Evolutionary conservation across 352 stramenopile species (phyloP).

Genomic region (Lagenidium sp.): DNA sequence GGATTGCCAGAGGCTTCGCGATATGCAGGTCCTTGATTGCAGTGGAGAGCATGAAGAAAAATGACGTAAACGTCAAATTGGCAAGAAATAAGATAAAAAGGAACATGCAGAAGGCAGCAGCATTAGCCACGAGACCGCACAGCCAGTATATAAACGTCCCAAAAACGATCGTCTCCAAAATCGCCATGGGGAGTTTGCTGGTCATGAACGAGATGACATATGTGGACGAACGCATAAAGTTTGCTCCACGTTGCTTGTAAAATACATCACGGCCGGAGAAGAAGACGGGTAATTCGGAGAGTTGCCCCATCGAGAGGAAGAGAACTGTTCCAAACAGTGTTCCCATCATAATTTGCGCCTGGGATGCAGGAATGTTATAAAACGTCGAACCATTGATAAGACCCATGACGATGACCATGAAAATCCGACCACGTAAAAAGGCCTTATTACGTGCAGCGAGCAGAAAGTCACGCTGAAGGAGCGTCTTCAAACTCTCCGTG

Average conservation of each 20-base stretch:
- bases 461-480: constrained; percentile 60
- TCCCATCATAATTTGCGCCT: constrained; percentile 46
- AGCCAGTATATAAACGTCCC: constrained; percentile 67
- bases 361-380: constrained; percentile 26
- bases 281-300: constrained; percentile 64
- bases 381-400: constrained; percentile 37
- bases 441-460: constrained; percentile 40
- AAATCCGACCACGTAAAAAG: constrained; percentile 20
- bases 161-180: constrained; percentile 39
- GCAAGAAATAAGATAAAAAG: constrained; percentile 27
- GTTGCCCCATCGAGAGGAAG: constrained; percentile 66
- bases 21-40: constrained; percentile 22
- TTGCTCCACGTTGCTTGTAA: constrained; percentile 81
- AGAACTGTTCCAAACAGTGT: constrained; percentile 74
- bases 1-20: constrained; percentile 30
- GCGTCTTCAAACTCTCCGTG: constrained; percentile 23
- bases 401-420: constrained; percentile 34
- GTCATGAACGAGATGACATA: constrained; percentile 55
- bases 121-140: constrained; percentile 28
- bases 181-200: constrained; percentile 42
- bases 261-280: constrained; percentile 55
- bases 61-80: constrained; percentile 35
- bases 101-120: constrained; percentile 26
- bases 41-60: constrained; percentile 36
- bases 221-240: constrained; percentile 66